Base-by-base conservation (phyloP, 2,329 filamentous ascomycete species). In the Cercospora sp. region DNA sequence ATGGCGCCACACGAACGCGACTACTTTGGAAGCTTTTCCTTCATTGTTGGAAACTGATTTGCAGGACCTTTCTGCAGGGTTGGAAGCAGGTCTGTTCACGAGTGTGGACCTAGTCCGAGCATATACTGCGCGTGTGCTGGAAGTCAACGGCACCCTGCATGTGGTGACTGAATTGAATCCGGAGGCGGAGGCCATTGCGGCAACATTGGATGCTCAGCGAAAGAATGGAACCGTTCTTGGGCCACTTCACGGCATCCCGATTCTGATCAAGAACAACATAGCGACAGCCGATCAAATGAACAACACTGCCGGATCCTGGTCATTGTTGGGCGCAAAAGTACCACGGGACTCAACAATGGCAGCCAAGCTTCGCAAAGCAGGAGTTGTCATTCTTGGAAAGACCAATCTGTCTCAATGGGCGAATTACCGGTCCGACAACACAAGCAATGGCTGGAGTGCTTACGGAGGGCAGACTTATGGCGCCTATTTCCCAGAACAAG, bases 181-280 rank as follows among this genome's bases (percentile, higher is more conserved):
- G 3, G 85, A 88, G 77, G 85, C 85, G 3, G 71, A 82, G 63
- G 68, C 75, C 0, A 86, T 87, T 55, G 85, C 85, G 2, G 75
- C 76, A 33, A 72, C 79, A 55, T 75, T 86, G 4, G 86, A 88
- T 73, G 75, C 75, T 12, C 81, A 86, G 72, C 80, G 86, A n/a
- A 77, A 77, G 26, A 80, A 78, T 72, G 85, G 85, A 0, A 83
- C 76, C 5, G 68, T 80, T n/a, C 76, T 83, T 60, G 83, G 86
- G 0, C 86, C 87, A 2, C 80, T 90, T 0, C 88, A 91, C 74
- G 89, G 89, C 6, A 83, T 91, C 3, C 89, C 89, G 0, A 85
- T 91, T 23, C 78, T 90, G 4, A 82, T 91, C 78, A 91, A 91
- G 76, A 86, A 89, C 78, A 90, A 89, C 74, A 89, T 91, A 58